phyloP scores from a whole-genome alignment of 2,329 filamentous ascomycete genomes.

The Fusarium sp. region DNA sequence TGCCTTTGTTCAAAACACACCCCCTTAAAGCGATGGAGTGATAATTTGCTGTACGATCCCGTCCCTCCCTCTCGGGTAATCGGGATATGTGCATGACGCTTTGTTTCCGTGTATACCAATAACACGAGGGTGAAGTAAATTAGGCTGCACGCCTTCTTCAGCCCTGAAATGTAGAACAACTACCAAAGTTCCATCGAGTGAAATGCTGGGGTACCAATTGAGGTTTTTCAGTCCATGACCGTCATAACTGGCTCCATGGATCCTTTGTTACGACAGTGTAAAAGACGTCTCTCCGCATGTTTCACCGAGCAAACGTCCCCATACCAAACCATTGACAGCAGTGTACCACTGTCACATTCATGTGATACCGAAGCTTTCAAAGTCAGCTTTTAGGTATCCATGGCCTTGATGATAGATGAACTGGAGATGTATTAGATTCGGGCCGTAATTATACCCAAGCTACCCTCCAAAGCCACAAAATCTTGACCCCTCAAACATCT shows the following conservation, averaged over 20 bases:
- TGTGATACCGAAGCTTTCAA: neutral
- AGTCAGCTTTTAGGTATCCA: too few relatives aligned
- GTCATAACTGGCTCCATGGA: neutral
- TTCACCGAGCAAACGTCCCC: neutral
- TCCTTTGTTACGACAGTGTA: neutral
- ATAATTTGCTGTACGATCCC: conserved; percentile 21
- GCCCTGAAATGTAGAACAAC: neutral
- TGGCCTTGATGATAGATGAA: neutral
- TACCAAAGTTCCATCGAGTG: too few relatives aligned
- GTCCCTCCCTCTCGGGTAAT: conserved; percentile 25
- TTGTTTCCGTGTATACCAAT: conserved; percentile 8
- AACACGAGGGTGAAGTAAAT: neutral
- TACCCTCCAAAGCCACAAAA: neutral
- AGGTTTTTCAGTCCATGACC: too few relatives aligned
- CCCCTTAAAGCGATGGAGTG: neutral
- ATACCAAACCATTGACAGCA: neutral
- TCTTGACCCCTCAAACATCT: neutral
- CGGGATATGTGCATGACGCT: conserved; percentile 14
- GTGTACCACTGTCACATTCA: neutral
- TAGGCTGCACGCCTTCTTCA: neutral
- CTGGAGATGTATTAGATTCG: conserved; percentile 1
- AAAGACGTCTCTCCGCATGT: neutral
- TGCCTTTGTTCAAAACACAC: conserved; percentile 6
- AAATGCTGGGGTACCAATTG: too few relatives aligned
- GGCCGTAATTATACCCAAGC: neutral